Evolutionary conservation across 2,329 filamentous ascomycete genomes (phyloP).

Genomic region (Colletotrichum cordylinicola): DNA sequence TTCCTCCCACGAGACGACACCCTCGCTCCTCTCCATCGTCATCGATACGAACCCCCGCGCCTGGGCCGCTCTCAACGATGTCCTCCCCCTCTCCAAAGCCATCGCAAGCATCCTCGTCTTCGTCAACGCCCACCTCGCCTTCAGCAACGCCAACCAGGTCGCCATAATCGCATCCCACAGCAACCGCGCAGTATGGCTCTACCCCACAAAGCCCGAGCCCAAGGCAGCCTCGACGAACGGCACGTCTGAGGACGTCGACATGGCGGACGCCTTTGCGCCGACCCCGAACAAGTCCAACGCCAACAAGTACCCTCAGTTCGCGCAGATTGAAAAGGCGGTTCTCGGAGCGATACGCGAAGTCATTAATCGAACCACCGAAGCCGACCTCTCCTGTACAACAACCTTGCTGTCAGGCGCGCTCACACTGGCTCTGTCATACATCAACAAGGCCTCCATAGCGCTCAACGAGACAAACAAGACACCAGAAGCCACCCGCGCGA

Average conservation of each 20-base stretch:
- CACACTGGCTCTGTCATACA: constrained; percentile 87
- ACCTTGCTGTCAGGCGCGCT: constrained; percentile 92
- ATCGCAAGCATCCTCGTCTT: constrained; percentile 92
- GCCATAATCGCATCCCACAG: constrained; percentile 90
- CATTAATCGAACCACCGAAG: constrained; percentile 69
- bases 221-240: constrained; percentile 15
- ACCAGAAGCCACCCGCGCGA: constrained; percentile 40
- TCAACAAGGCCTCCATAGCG: constrained; percentile 79
- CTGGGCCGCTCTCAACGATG: constrained; percentile 79
- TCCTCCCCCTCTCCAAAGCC: constrained; percentile 81
- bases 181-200: constrained; percentile 87
- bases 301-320: constrained; percentile 95
- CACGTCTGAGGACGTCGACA: constrained; percentile 61
- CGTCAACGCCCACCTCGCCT: constrained; percentile 94
- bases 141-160: constrained; percentile 92
- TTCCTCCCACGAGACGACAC: constrained; percentile 60
- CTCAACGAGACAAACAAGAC: constrained; percentile 62
- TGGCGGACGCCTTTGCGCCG: constrained; percentile 51
- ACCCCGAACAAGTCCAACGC: constrained; percentile 52
- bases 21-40: constrained; percentile 88
- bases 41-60: constrained; percentile 97
- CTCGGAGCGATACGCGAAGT: constrained; percentile 76
- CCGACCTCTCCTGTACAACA: constrained; percentile 74
- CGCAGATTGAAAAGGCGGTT: constrained; percentile 83
- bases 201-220: constrained; percentile 61